Base-by-base conservation (phyloP, 192 early-diverging fungal species). In the Linnemannia zychae region DNA sequence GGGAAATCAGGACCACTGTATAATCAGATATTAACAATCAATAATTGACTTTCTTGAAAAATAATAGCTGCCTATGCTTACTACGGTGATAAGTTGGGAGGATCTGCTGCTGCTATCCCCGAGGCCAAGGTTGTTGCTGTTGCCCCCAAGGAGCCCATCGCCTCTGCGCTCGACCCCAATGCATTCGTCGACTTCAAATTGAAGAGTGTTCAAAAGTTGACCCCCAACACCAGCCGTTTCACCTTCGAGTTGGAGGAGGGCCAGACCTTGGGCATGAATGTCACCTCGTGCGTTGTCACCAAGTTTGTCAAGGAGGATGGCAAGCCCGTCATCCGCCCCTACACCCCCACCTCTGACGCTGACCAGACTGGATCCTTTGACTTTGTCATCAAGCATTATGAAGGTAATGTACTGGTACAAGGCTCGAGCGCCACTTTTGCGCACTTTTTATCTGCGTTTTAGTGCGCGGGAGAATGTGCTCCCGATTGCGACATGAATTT, bases 281-380 rank as follows among this genome's bases (percentile, higher is more conserved):
- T 94, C 40, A 88, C 87, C 75, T 87, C 88, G 53, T 95, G 94
- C 75, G 88, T 98, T 60, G 89, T 98, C 34, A 96, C 96, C 46
- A 94, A 95, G 89, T 92, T 92, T 71, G 77, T 82, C 49, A 93
- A 91, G 80, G 86, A 90, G 65, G 92, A 94, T 75, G 94, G 93
- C 67, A 90, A 89, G 73, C 87, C 91, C 53, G 91, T 95, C 37
- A 94, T 96, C 66, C 94, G 95, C 74, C 94, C 94, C 16, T 96
- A 96, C 90, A 95, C 94, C 13, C 94, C 95, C 46, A 91, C 93
- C 18, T 90, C 91, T 16, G 65, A 74, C 33, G 86, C 84, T 38
- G 89, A 89, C 71, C 81, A 78, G 16, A 75, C 88, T 44, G 94
- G 93, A 40, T 82, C 89, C 67, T 92, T 95, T 86, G 94, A 95